Evolutionary conservation across 139 green algal genomes (phyloP), one percentile per base, ranked within the genome.

Genomic region (Chlamydomonas sp.): DNA sequence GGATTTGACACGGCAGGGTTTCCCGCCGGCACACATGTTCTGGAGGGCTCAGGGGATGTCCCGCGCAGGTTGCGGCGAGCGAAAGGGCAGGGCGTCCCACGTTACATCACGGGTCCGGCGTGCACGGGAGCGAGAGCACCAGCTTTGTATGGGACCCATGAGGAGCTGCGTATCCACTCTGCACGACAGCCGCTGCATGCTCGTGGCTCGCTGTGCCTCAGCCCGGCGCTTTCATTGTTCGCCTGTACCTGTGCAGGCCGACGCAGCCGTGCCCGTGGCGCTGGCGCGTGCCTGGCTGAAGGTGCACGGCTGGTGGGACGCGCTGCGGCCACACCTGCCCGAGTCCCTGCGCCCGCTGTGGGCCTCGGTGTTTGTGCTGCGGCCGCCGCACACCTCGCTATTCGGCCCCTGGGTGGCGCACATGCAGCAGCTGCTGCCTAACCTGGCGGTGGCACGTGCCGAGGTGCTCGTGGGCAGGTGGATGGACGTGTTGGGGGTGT

Each of bases 241-340:
- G 31, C 31, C 31, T 49, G 31, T 49, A 49, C 8, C 62, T 57
- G 14, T 9, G 2, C 87, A 90, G 68, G 59, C 87, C 49, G 89
- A 94, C 20, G 93, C 93, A 3, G 73, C 74, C 1, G 75, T 93
- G 60, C 87, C 93, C 0, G 90, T 95, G 12, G 71, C 85, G 2
- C 63, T 93, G 14, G 93, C 93, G 1, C 67, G 57, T 17, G 18
- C 75, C 9, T 95, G 93, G 93, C 88, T 95, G 64, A 4, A 31
- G 4, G 7, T 93, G 63, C 93, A 95, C 79, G 72, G 60, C 58
- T 78, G 59, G 57, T 92, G 88, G 91, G 85, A 91, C 17, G 20
- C 14, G 64, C 58, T 88, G 62, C 78, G 60, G 20, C 88, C 91
- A 1, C 69, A 76, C 60, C 59, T 91, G 49, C 88, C 88, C 5